Conservation (phyloP, 805 yeast species). For the Kurtzmaniella fragi region DNA sequence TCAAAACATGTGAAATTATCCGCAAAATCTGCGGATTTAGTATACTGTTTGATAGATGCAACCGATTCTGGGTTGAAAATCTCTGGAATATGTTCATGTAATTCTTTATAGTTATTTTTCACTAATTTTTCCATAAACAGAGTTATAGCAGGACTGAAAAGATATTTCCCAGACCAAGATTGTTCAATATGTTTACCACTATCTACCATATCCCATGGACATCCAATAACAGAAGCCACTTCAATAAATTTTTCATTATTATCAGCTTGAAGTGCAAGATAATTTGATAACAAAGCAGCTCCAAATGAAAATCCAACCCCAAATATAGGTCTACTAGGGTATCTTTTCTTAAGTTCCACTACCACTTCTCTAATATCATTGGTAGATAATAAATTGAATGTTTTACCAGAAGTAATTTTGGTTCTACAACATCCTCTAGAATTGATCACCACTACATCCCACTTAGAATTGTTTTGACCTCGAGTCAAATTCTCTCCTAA, state of each 20-base stretch:
- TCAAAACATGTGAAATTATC: conserved; percentile 56
- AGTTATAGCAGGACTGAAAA: conserved; percentile 30
- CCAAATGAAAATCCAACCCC: conserved; percentile 82
- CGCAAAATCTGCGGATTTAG: conserved; percentile 55
- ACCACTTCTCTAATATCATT: conserved; percentile 61
- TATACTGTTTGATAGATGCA: conserved; percentile 12
- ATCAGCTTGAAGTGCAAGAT: conserved; percentile 59
- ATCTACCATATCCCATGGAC: conserved; percentile 71
- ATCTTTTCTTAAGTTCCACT: conserved; percentile 41
- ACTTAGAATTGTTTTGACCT: conserved; percentile 25
- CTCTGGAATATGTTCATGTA: conserved; percentile 22
- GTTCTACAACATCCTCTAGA: conserved; percentile 75
- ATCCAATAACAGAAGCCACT: conserved; percentile 53
- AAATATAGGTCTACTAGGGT: conserved; percentile 59
- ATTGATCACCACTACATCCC: conserved; percentile 68
- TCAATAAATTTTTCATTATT: conserved; percentile 23
- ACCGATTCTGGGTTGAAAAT: conserved; percentile 20
- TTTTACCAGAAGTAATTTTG: conserved; percentile 58
- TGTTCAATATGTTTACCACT: conserved; percentile 40
- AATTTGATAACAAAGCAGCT: conserved; percentile 65
- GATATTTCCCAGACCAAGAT: conserved; percentile 29
- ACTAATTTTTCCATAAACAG: conserved; percentile 27
- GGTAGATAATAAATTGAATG: conserved; percentile 70
- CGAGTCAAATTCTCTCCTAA: conserved; percentile 38
- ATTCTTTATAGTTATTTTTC: conserved; percentile 29